Evolutionary conservation across 2,329 filamentous ascomycete species (phyloP).

Genomic region (Biscogniauxia mediterranea): DNA sequence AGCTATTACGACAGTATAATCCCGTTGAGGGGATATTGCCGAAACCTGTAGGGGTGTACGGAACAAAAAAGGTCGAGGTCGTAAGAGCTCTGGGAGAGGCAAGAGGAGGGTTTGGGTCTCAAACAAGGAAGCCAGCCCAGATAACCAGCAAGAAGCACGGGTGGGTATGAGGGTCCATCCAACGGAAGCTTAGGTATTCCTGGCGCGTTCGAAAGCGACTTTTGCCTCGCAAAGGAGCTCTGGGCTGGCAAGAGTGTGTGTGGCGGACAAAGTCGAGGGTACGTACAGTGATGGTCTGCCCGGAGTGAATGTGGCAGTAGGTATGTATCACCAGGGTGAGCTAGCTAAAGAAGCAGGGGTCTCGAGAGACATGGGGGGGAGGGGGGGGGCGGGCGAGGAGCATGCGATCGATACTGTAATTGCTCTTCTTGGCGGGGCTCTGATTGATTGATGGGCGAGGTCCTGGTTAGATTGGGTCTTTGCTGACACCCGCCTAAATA

Average conservation of each 20-base stretch:
- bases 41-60: slow-evolving; percentile 33
- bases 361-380: slow-evolving; percentile 8
- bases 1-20: slow-evolving; percentile 19
- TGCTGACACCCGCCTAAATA: not conserved
- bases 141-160: slow-evolving; percentile 17
- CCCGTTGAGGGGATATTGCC: slow-evolving; percentile 11
- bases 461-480: slow-evolving; percentile 1
- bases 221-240: slow-evolving; percentile 12
- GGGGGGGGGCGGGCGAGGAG: slow-evolving; percentile 7
- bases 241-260: slow-evolving; percentile 16
- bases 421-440: slow-evolving; percentile 20
- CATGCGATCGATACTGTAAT: slow-evolving; percentile 24
- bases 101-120: slow-evolving; percentile 11
- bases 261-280: slow-evolving; percentile 4
- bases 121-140: slow-evolving; percentile 20
- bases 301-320: slow-evolving; percentile 9
- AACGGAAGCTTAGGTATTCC: slow-evolving; percentile 23
- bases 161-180: slow-evolving; percentile 22
- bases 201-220: slow-evolving; percentile 18
- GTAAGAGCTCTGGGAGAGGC: slow-evolving; percentile 26
- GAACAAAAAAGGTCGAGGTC: slow-evolving; percentile 29
- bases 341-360: slow-evolving; percentile 17
- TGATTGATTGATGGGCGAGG: slow-evolving; percentile 4
- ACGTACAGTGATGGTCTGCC: slow-evolving; percentile 12
- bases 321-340: slow-evolving; percentile 22